Percentiles rank a stretch among this genome's conserved stretches.
Evolutionary conservation across 495 filamentous ascomycete species (phyloP).

Genomic region (Penicillium cataractarum): DNA sequence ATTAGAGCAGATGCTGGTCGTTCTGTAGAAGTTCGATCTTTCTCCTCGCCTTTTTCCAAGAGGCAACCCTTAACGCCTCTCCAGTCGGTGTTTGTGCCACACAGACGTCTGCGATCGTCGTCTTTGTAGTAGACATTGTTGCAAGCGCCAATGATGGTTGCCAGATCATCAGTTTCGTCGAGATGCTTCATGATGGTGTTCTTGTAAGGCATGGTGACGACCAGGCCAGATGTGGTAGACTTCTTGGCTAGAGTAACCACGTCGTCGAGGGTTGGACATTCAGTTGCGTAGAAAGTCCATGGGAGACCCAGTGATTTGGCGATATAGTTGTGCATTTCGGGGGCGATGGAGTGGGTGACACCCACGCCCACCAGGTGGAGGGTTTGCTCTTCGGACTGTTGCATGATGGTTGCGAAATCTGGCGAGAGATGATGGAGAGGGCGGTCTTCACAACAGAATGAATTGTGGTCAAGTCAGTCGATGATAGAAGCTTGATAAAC

Average conservation of each 20-base stretch:
- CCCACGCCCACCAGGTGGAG: conserved; percentile 48
- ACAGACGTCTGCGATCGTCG: conserved; percentile 38
- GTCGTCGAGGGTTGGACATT: conserved; percentile 40
- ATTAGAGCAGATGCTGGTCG: conserved; percentile 48
- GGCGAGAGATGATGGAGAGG: neutral
- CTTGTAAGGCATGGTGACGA: conserved; percentile 73
- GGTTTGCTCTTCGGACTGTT: conserved; percentile 12
- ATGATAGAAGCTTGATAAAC: neutral
- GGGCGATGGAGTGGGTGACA: conserved; percentile 48
- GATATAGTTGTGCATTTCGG: conserved; percentile 48
- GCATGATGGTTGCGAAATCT: neutral
- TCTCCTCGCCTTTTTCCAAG: conserved; percentile 34
- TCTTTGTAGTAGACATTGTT: conserved; percentile 67
- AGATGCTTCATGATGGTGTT: conserved; percentile 62
- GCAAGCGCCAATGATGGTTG: conserved; percentile 60
- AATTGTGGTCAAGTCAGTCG: neutral
- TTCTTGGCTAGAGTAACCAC: conserved; percentile 35
- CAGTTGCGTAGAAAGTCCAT: conserved; percentile 42
- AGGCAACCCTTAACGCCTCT: conserved; percentile 64
- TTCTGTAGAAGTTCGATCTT: conserved; percentile 39
- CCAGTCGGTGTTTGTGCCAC: conserved; percentile 74
- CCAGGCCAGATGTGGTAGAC: conserved; percentile 54
- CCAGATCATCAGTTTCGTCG: conserved; percentile 62
- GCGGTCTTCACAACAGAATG: neutral
- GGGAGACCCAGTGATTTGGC: conserved; percentile 39